phyloP scores from a whole-genome alignment of 1,139 yeast species.

The Hyphopichia burtonii region DNA sequence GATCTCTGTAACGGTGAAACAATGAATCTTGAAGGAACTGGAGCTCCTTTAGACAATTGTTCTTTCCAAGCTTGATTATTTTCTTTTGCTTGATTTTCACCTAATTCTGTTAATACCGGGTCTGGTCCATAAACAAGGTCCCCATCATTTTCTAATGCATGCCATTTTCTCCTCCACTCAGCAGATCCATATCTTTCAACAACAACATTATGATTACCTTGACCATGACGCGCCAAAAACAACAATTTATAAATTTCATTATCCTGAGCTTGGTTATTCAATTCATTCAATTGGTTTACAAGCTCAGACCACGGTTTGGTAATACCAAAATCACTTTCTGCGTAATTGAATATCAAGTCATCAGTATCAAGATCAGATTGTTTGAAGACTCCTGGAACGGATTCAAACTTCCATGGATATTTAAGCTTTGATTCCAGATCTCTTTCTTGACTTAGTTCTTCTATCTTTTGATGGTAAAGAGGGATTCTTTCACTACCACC shows the following conservation, averaged over 20 bases:
- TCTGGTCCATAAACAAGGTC: constrained; percentile 65
- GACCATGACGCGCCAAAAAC: constrained; percentile 75
- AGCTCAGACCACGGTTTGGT: constrained; percentile 50
- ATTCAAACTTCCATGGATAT: constrained; percentile 45
- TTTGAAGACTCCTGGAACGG: constrained; percentile 53
- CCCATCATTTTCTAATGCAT: constrained; percentile 52
- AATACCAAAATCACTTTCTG: constrained; percentile 49
- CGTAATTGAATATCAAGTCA: constrained; percentile 49
- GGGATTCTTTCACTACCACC: constrained; percentile 4
- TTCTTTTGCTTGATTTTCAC: constrained; percentile 47
- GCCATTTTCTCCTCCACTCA: constrained; percentile 63
- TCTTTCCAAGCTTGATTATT: constrained; percentile 46
- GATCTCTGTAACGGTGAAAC: constrained; percentile 72
- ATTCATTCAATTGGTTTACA: constrained; percentile 26
- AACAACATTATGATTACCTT: constrained; percentile 71
- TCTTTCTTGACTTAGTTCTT: constrained; percentile 7
- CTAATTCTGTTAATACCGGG: constrained; percentile 61
- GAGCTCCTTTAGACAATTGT: constrained; percentile 50
- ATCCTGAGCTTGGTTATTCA: constrained; percentile 34
- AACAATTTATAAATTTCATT: constrained; percentile 55
- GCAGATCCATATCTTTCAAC: constrained; percentile 56
- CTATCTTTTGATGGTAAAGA: constrained; percentile 4
- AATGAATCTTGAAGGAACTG: constrained; percentile 56
- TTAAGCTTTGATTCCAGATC: constrained; percentile 16
- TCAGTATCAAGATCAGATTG: constrained; percentile 51